Percentiles rank a stretch among this genome's conserved stretches.
Evolutionary conservation across 1,139 yeast genomes (phyloP).

Genomic region (Hansenula sp.): DNA sequence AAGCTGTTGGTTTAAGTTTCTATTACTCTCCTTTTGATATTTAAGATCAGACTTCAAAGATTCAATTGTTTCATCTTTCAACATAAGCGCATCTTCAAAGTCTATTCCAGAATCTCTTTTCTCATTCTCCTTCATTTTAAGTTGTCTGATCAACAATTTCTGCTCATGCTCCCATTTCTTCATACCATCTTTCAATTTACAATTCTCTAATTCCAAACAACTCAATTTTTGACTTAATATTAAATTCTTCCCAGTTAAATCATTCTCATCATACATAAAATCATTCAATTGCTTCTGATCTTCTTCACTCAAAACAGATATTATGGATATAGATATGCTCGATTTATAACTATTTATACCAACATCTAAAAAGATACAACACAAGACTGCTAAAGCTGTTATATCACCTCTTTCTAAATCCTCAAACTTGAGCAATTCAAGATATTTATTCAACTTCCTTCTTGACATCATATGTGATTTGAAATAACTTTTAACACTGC

Average conservation of each 20-base stretch:
- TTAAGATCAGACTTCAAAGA: slow-evolving; percentile 3
- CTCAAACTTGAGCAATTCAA: slow-evolving; percentile 7
- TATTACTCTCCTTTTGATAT: background rate
- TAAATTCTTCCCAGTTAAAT: slow-evolving; percentile 12
- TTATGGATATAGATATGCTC: slow-evolving; percentile 12
- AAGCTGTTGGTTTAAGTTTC: slow-evolving; percentile 4
- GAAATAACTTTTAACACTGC: slow-evolving; percentile 3
- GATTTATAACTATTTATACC: slow-evolving; percentile 15
- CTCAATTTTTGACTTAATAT: slow-evolving; percentile 10
- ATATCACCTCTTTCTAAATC: slow-evolving; percentile 8
- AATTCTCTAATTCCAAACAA: slow-evolving; percentile 11
- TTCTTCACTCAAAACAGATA: slow-evolving; percentile 12
- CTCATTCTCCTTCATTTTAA: background rate
- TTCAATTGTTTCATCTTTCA: slow-evolving; percentile 1
- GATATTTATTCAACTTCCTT: slow-evolving; percentile 9
- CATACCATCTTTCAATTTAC: slow-evolving; percentile 7
- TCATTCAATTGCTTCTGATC: slow-evolving; percentile 12
- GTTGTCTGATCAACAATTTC: background rate
- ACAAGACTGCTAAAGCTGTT: slow-evolving; percentile 9
- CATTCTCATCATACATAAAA: slow-evolving; percentile 15
- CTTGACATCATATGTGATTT: slow-evolving; percentile 4
- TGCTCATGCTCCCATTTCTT: background rate
- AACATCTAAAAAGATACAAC: slow-evolving; percentile 15
- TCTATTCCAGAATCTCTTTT: background rate
- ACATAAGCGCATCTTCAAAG: background rate